Evolutionary conservation across 148 eudicot species (phyloP), one percentile per base, ranked within the genome.

Genomic region (Mesembryanthemum crystallinum): DNA sequence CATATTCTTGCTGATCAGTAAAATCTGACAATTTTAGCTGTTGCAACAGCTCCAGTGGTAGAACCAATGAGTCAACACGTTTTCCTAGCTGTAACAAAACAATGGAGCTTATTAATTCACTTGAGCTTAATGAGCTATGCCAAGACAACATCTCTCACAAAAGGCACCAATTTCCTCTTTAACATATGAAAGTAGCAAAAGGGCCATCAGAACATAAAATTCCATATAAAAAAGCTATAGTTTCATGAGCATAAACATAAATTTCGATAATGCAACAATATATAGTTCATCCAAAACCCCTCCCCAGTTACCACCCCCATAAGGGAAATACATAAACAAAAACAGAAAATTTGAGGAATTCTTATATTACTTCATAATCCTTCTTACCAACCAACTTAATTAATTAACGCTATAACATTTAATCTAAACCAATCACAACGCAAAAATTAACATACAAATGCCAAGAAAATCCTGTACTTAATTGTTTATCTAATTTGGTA

Each of bases 1-100:
- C 90, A 72, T 91, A 95, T 76, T 95, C 99, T 85, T 82, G 85
- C 72, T 88, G 96, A 80, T 91, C 85, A 64, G 86, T 79, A 73
- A 95, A 95, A 81, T 95, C 99, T 67, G 98, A 87, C 47, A 89
- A 81, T 81, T 95, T 92, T 84, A 92, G 85, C 80, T 95, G 97
- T 74, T 92, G 99, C 77, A 95, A 76, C 57, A 95, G 87, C 88
- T 95, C 99, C 39, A 95, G 86, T 39, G 99, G 99, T 39, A 95
- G 89, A 76, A 95, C 89, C 87, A 89, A 86, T 25, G 89, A 83
- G 68, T 95, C 99, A 21, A 88, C 77, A 81, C 87, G 88, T 83
- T 88, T 89, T 64, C 99, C 98, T 62, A 89, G 89, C 99, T 95
- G 82, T 62, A 65, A 69, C 69, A 78, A 60, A 71, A 71, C 57